These are phyloP conservation scores for Paspalum vaginatum DNA, from an alignment of 176 grass and related monocot genomes.

Conservation along the genomic window DNA sequence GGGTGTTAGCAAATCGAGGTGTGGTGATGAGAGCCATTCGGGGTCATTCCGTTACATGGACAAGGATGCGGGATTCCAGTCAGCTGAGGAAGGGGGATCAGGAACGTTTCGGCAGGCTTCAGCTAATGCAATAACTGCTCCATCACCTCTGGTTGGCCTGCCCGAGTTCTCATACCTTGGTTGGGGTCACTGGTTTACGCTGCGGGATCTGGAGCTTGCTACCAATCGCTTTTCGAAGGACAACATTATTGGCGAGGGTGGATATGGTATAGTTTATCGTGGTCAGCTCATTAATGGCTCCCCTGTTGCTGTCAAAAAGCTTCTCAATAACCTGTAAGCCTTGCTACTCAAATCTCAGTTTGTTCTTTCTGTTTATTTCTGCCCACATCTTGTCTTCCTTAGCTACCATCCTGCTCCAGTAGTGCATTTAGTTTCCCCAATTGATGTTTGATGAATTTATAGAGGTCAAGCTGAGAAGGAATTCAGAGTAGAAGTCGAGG, in stretches of 20 bases:
- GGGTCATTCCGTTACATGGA: constrained; percentile 90
- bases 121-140: constrained; percentile 60
- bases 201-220: constrained; percentile 72
- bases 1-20: constrained; percentile 69
- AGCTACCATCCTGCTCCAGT: constrained; percentile 10
- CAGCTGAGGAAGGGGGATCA: constrained; percentile 72
- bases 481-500: constrained; percentile 93
- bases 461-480: constrained; percentile 92
- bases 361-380: background rate
- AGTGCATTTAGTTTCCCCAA: background rate
- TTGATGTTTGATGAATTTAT: constrained; percentile 34
- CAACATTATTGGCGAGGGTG: constrained; percentile 81
- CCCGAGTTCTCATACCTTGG: constrained; percentile 83
- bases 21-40: constrained; percentile 79
- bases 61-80: constrained; percentile 69
- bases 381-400: constrained; percentile 9
- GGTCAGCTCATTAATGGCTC: constrained; percentile 70
- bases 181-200: constrained; percentile 89
- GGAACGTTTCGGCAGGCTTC: constrained; percentile 61
- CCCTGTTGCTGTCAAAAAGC: constrained; percentile 80
- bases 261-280: constrained; percentile 83
- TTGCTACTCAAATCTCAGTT: constrained; percentile 28
- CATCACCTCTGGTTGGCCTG: constrained; percentile 81
- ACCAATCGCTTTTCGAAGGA: constrained; percentile 82
- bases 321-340: constrained; percentile 76